Conservation (phyloP, 2,329 filamentous ascomycete species). For the Parafenestella ontariensis region DNA sequence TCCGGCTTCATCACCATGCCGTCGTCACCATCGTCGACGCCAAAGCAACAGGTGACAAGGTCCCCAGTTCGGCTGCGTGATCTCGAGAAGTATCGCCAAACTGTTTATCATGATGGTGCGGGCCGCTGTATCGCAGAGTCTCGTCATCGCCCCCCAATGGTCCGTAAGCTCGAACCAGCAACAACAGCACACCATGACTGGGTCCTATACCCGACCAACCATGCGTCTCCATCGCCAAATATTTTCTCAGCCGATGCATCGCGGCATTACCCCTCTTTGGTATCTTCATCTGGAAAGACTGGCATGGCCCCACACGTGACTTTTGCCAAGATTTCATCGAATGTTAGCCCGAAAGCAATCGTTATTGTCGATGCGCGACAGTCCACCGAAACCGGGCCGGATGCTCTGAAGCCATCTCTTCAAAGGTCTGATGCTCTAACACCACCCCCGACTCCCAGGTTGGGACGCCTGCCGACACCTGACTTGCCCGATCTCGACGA, state of each 20-base stretch:
- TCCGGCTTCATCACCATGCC: slow-evolving; percentile 28
- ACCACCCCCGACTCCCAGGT: slow-evolving; percentile 43
- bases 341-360: slow-evolving; percentile 20
- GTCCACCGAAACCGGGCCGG: not conserved
- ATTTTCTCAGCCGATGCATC: not conserved
- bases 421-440: slow-evolving; percentile 6
- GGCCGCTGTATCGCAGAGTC: slow-evolving; percentile 33
- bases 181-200: slow-evolving; percentile 6
- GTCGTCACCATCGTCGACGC: slow-evolving; percentile 17
- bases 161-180: not conserved
- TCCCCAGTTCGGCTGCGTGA: not conserved
- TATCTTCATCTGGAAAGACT: not conserved
- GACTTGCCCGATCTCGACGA: slow-evolving; percentile 40
- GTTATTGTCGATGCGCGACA: slow-evolving; percentile 19
- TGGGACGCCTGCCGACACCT: slow-evolving; percentile 41
- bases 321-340: slow-evolving; percentile 6
- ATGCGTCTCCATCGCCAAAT: not conserved
- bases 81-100: slow-evolving; percentile 25
- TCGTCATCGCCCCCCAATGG: slow-evolving; percentile 26
- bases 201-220: slow-evolving; percentile 2
- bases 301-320: slow-evolving; percentile 17
- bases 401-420: not conserved
- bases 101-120: slow-evolving; percentile 33
- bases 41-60: slow-evolving; percentile 1
- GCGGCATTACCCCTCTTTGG: not conserved